Evolutionary conservation across 345 rosid species (phyloP).

Genomic region (Salix udensis): DNA sequence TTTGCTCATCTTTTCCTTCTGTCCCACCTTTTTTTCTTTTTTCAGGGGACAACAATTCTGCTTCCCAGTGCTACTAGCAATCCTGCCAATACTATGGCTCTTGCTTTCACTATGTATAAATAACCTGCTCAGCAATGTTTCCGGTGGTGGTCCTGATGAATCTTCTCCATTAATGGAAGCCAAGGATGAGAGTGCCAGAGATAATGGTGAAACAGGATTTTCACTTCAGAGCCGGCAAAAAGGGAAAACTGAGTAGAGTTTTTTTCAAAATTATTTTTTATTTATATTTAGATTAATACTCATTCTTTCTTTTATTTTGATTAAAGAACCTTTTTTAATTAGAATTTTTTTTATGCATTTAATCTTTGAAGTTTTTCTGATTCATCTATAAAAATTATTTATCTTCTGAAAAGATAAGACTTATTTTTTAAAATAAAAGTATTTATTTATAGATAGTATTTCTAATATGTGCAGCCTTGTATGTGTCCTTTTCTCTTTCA

Average conservation of each 20-base stretch:
- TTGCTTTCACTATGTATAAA: constrained; percentile 78
- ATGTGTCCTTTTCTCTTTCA: too few relatives aligned
- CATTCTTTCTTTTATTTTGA: too few relatives aligned
- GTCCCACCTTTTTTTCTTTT: background rate
- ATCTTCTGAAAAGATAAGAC: too few relatives aligned
- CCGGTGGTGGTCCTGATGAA: constrained; percentile 27
- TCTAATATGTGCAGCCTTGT: too few relatives aligned
- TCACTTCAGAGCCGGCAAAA: constrained; percentile 56
- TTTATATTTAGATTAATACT: too few relatives aligned
- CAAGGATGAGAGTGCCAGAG: constrained; percentile 18
- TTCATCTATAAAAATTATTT: too few relatives aligned
- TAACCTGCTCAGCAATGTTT: constrained; percentile 42
- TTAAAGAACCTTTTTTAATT: too few relatives aligned
- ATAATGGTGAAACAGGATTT: constrained; percentile 33
- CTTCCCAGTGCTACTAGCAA: constrained; percentile 68
- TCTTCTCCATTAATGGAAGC: constrained; percentile 7
- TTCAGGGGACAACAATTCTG: constrained; percentile 81
- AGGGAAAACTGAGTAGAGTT: constrained; percentile 24
- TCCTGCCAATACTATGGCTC: constrained; percentile 73
- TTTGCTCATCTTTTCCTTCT: background rate
- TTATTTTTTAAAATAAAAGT: too few relatives aligned
- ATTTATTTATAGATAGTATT: too few relatives aligned
- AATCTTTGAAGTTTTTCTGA: too few relatives aligned
- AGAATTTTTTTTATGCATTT: too few relatives aligned
- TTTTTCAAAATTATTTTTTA: too few relatives aligned